Conservation (phyloP, 768 basidiomycete species). For the Gloeostereum incarnatum region DNA sequence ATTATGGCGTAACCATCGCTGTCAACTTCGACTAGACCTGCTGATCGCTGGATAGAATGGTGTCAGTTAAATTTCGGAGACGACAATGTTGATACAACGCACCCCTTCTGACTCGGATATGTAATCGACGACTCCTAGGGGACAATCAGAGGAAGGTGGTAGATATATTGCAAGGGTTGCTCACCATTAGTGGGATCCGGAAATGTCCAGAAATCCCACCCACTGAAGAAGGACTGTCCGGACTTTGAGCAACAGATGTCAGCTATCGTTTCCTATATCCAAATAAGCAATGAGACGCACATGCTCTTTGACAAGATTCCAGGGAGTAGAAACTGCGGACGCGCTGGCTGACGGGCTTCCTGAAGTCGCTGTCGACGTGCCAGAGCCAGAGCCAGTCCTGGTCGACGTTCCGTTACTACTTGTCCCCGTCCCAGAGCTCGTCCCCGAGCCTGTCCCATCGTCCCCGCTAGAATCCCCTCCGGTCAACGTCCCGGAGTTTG, state of each 20-base stretch:
- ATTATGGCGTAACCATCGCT: slow-evolving; percentile 71
- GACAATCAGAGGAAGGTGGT: neutral
- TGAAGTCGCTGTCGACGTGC: too few relatives aligned
- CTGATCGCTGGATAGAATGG: slow-evolving; percentile 34
- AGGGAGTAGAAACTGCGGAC: too few relatives aligned
- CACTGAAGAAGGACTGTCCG: slow-evolving; percentile 72
- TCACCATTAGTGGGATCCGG: slow-evolving; percentile 63
- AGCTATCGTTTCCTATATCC: too few relatives aligned
- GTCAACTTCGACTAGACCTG: slow-evolving; percentile 60
- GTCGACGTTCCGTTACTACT: too few relatives aligned
- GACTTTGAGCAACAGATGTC: too few relatives aligned
- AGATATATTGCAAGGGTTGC: slow-evolving; percentile 12
- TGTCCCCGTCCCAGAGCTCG: too few relatives aligned
- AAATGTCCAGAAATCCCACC: slow-evolving; percentile 74
- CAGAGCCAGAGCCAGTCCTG: too few relatives aligned
- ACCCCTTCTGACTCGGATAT: slow-evolving; percentile 54
- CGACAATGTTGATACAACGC: slow-evolving; percentile 13
- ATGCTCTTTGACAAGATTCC: too few relatives aligned
- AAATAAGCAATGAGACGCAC: too few relatives aligned
- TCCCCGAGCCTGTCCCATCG: too few relatives aligned
- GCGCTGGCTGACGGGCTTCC: too few relatives aligned
- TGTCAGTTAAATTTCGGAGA: neutral
- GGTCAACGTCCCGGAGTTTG: slow-evolving; percentile 17
- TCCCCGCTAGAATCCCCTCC: slow-evolving; percentile 2
- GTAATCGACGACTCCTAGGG: slow-evolving; percentile 43